phyloP scores from a whole-genome alignment of 352 stramenopile species.

The Pythium sukuiense region DNA sequence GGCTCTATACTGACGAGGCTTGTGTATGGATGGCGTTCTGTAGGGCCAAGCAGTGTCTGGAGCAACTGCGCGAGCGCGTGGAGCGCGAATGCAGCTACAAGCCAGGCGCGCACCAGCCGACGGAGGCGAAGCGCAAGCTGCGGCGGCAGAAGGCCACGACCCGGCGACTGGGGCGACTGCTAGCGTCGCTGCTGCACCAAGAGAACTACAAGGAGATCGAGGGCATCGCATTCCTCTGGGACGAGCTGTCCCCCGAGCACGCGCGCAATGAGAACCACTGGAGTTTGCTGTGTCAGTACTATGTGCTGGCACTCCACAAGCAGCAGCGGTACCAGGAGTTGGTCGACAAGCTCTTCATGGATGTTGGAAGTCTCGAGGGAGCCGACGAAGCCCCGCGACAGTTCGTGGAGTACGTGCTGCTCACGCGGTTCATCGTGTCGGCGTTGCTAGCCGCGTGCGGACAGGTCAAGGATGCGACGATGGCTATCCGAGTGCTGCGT shows the following conservation, averaged over 20 bases:
- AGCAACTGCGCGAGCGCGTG: slow-evolving; percentile 15
- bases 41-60: slow-evolving; percentile 23
- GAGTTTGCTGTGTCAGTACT: slow-evolving; percentile 29
- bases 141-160: slow-evolving; percentile 19
- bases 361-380: slow-evolving; percentile 10
- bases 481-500: slow-evolving; percentile 18
- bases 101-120: background rate
- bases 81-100: slow-evolving; percentile 16
- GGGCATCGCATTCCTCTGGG: slow-evolving; percentile 30
- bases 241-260: slow-evolving; percentile 31
- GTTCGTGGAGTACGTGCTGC: slow-evolving; percentile 4
- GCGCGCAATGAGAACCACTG: slow-evolving; percentile 28
- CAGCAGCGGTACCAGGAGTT: slow-evolving; percentile 30
- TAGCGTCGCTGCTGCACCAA: slow-evolving; percentile 15
- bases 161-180: slow-evolving; percentile 24
- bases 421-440: slow-evolving; percentile 22
- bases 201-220: slow-evolving; percentile 28
- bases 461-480: slow-evolving; percentile 19
- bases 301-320: slow-evolving; percentile 30
- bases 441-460: slow-evolving; percentile 26
- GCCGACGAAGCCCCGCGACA: slow-evolving; percentile 8
- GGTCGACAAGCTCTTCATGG: slow-evolving; percentile 31
- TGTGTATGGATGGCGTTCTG: background rate
- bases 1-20: background rate
- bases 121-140: background rate